Base-by-base conservation (phyloP, 2,329 filamentous ascomycete genomes). In the Monilinia aucupariae region DNA sequence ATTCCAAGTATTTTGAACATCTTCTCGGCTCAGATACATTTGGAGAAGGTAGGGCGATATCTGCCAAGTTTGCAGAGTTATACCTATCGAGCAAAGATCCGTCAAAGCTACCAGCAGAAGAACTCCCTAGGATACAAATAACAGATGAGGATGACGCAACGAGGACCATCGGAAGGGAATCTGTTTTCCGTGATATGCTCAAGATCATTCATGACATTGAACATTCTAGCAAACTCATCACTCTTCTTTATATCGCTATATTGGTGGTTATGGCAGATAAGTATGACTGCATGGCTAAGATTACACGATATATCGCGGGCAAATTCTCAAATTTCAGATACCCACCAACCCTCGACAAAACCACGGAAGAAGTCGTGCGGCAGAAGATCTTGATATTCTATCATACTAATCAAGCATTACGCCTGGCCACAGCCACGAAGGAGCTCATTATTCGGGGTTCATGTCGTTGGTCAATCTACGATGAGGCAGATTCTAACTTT, bases 181-280 rank as follows among this genome's bases (percentile, higher is more conserved):
- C 77, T 8, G 79, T 84, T n/a, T 84, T 89, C 67, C 81, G 81
- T 55, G 89, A 91, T 71, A 83, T 92, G 68, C 76, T 92, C 30
- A 78, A 81, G 22, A 82, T 89, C 22, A 76, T 91, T 22, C 89
- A 92, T 71, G 80, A 80, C 27, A 76, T 76, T 54, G 80, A 67
- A 20, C 69, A 68, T 48, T 32, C 63, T 12, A 75, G 73, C 2
- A 74, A 71, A 1, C 78, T 81, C 25, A 82, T 81, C 20, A 80
- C 90, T 67, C 76, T 82, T 32, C 69, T 69, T 8, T 88, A 88
- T 67, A 78, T 89, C 13, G 83, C 85, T 17, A 88, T 87, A 1
- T 76, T 92, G 48, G 85, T 87, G 48, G 81, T 91, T 59, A 81
- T 90, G 62, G 87, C 88, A 12, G 89, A 92, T 73, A 83, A 87